A percentile compares a stretch with the other conserved stretches of the same genome.
Evolutionary conservation across 2,329 filamentous ascomycete genomes (phyloP).

Genomic region (Chaetomiaceae sp.): DNA sequence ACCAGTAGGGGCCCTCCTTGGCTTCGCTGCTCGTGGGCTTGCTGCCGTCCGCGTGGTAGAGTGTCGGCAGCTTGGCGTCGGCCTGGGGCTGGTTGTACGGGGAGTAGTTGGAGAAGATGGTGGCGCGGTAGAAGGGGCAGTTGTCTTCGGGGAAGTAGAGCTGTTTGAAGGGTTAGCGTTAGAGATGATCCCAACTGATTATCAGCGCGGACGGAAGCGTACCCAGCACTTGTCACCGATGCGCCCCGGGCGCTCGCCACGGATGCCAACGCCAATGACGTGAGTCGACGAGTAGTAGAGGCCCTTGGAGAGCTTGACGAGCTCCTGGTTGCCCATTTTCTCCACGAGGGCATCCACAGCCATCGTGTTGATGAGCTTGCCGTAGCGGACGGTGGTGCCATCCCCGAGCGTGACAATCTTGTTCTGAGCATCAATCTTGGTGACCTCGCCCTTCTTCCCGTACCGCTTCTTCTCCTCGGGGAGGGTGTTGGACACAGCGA

Average conservation of each 20-base stretch:
- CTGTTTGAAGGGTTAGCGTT: conserved; percentile 37
- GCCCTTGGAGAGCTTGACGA: conserved; percentile 77
- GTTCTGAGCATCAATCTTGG: conserved; percentile 78
- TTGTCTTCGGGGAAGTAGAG: conserved; percentile 99
- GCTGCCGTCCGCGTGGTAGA: conserved; percentile 80
- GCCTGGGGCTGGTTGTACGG: conserved; percentile 92
- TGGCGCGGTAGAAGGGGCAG: conserved; percentile 98
- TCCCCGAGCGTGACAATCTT: conserved; percentile 80
- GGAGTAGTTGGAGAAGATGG: conserved; percentile 99
- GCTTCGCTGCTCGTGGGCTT: conserved; percentile 68
- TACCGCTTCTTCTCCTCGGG: conserved; percentile 89
- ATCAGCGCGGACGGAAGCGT: conserved; percentile 31
- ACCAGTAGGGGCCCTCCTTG: conserved; percentile 95
- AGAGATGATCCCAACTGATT: too few relatives aligned
- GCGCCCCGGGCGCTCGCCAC: conserved; percentile 84
- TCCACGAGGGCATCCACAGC: conserved; percentile 84
- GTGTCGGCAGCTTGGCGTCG: conserved; percentile 78
- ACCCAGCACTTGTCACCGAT: conserved; percentile 99
- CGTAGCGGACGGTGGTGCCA: conserved; percentile 84
- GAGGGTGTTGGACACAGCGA: conserved; percentile 87
- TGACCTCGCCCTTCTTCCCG: conserved; percentile 77
- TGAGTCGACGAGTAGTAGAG: conserved; percentile 97
- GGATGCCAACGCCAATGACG: conserved; percentile 92
- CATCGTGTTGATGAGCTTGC: conserved; percentile 95
- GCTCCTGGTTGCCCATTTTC: conserved; percentile 81